Evolutionary conservation across 805 yeast genomes (phyloP).

Genomic region (Lipomyces sp.): DNA sequence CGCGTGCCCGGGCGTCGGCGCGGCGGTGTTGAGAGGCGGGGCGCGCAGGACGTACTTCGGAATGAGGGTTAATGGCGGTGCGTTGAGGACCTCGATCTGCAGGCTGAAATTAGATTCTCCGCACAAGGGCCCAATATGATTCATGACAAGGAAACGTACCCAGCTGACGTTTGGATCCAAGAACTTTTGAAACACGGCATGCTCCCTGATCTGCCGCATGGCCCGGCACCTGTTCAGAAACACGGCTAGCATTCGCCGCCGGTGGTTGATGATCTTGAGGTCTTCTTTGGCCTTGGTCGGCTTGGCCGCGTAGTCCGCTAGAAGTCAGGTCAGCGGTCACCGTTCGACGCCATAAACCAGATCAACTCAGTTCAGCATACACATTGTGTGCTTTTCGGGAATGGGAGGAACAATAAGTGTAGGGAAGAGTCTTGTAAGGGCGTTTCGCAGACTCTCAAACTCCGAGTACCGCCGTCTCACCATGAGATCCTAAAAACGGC

Average conservation of each 20-base stretch:
- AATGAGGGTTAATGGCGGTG: constrained; percentile 54
- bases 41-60: constrained; percentile 54
- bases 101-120: neutral
- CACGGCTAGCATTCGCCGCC: constrained; percentile 70
- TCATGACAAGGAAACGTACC: constrained; percentile 34
- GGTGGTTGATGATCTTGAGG: constrained; percentile 51
- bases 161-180: constrained; percentile 82
- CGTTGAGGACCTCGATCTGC: constrained; percentile 56
- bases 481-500: constrained; percentile 35
- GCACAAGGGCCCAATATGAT: neutral
- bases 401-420: constrained; percentile 87
- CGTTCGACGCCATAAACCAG: neutral
- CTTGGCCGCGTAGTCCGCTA: constrained; percentile 44
- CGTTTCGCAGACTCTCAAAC: constrained; percentile 76
- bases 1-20: constrained; percentile 57
- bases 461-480: constrained; percentile 89
- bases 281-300: constrained; percentile 48
- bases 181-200: constrained; percentile 68
- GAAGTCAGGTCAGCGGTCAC: neutral
- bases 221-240: constrained; percentile 74
- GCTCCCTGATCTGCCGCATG: constrained; percentile 53
- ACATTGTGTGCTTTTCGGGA: constrained; percentile 74
- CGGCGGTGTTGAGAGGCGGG: constrained; percentile 59
- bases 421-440: constrained; percentile 71
- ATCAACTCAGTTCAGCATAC: constrained; percentile 18